Percentiles rank a stretch among this genome's conserved stretches.
These are phyloP conservation scores for Phytophthora boehmeriae DNA, from an alignment of 352 stramenopile genomes.

Conservation along the genomic window DNA sequence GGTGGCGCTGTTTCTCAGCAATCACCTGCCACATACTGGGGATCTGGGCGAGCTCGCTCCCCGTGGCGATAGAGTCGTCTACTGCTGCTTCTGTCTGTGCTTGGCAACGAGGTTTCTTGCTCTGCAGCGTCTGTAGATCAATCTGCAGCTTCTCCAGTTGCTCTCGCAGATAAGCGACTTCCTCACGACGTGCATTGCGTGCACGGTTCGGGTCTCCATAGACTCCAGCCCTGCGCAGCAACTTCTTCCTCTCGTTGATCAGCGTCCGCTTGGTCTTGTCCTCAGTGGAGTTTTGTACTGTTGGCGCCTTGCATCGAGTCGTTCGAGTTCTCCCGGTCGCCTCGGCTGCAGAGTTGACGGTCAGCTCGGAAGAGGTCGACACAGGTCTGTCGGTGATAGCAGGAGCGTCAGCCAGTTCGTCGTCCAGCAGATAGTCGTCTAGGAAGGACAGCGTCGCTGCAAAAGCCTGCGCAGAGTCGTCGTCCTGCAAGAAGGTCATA, in stretches of 20 bases:
- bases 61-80: background rate
- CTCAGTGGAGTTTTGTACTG: slow-evolving; percentile 1
- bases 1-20: slow-evolving; percentile 17
- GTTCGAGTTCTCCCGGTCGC: background rate
- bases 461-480: slow-evolving; percentile 12
- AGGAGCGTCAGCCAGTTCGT: background rate
- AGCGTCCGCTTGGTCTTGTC: slow-evolving; percentile 8
- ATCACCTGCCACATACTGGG: slow-evolving; percentile 30
- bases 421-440: slow-evolving; percentile 20
- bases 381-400: background rate
- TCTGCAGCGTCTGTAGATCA: slow-evolving; percentile 27
- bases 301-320: slow-evolving; percentile 3
- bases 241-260: slow-evolving; percentile 26
- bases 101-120: background rate
- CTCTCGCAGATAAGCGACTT: slow-evolving; percentile 43
- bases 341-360: background rate
- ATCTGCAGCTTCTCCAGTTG: slow-evolving; percentile 39
- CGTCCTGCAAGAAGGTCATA: slow-evolving; percentile 12
- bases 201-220: slow-evolving; percentile 41
- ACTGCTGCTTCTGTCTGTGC: background rate
- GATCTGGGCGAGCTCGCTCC: slow-evolving; percentile 5
- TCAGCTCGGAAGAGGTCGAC: background rate
- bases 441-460: slow-evolving; percentile 28
- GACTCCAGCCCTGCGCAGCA: slow-evolving; percentile 18
- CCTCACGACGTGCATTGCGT: slow-evolving; percentile 35